phyloP scores from a whole-genome alignment of 345 rosid genomes.

The Populus nigra region DNA sequence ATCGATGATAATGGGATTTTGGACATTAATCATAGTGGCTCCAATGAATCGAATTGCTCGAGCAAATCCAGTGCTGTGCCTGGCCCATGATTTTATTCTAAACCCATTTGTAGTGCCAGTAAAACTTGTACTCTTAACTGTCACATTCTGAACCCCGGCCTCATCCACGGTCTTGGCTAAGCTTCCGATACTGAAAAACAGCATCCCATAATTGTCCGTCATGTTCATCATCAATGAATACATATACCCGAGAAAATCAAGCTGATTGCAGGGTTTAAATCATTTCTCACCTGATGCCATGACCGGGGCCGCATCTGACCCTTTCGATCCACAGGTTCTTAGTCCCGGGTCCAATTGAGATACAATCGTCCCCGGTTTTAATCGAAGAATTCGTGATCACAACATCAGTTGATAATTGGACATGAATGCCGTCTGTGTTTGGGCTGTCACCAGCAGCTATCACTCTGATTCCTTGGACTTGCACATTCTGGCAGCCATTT shows the following conservation, averaged over 20 bases:
- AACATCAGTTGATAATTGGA: constrained; percentile 3
- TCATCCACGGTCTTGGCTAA: neutral
- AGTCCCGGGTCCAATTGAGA: constrained; percentile 15
- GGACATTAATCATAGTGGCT: constrained; percentile 8
- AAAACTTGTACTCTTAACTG: neutral
- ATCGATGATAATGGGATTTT: constrained; percentile 9
- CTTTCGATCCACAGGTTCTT: constrained; percentile 5
- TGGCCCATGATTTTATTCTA: constrained; percentile 14
- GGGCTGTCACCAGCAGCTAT: constrained; percentile 10
- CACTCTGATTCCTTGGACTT: neutral
- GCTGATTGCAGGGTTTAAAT: neutral
- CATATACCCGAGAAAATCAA: neutral
- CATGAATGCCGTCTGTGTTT: constrained; percentile 13
- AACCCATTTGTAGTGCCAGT: neutral
- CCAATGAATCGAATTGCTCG: constrained; percentile 3
- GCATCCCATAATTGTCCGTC: neutral
- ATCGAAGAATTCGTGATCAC: neutral
- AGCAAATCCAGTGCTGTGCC: constrained; percentile 2
- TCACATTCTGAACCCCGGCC: constrained; percentile 1
- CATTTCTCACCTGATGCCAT: constrained; percentile 9
- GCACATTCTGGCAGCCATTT: constrained; percentile 6
- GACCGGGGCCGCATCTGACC: constrained; percentile 1
- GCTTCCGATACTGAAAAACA: constrained; percentile 12
- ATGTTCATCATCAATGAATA: neutral
- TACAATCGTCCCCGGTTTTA: constrained; percentile 8